Conservation (phyloP, 768 basidiomycete species). For the Termitomyces sp. region DNA sequence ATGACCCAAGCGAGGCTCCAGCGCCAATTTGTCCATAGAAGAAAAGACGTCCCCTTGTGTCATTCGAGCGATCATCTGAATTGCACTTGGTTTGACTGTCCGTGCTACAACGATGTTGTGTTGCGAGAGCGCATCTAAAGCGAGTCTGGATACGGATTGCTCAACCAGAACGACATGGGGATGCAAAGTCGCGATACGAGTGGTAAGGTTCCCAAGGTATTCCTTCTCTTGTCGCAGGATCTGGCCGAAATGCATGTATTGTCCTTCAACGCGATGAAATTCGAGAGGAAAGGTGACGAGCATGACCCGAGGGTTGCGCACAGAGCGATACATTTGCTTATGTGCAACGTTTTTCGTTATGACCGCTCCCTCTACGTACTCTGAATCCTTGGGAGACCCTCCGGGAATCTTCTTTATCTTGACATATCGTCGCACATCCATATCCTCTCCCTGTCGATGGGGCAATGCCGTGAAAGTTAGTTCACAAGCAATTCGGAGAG, state of each 20-base stretch:
- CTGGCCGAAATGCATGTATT: slow-evolving; percentile 90
- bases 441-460: slow-evolving; percentile 82
- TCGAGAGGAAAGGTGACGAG: slow-evolving; percentile 93
- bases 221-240: slow-evolving; percentile 91
- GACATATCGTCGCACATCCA: slow-evolving; percentile 92
- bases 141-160: slow-evolving; percentile 85
- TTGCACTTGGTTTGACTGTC: slow-evolving; percentile 81
- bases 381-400: slow-evolving; percentile 86
- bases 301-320: slow-evolving; percentile 91
- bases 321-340: slow-evolving; percentile 83
- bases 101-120: slow-evolving; percentile 89
- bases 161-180: slow-evolving; percentile 93
- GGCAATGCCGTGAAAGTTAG: slow-evolving; percentile 68
- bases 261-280: slow-evolving; percentile 87
- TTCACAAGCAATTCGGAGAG: slow-evolving; percentile 82
- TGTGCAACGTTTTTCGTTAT: slow-evolving; percentile 98
- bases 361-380: slow-evolving; percentile 94
- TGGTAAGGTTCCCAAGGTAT: slow-evolving; percentile 82
- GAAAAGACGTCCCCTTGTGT: slow-evolving; percentile 94
- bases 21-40: slow-evolving; percentile 89
- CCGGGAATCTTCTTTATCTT: slow-evolving; percentile 99
- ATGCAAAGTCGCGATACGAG: slow-evolving; percentile 83
- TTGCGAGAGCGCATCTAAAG: slow-evolving; percentile 79
- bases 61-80: slow-evolving; percentile 87
- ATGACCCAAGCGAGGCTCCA: slow-evolving; percentile 86